Base-by-base conservation (phyloP, 225 moss, liverwort and hornwort species). In the Pleurozium schreberi region DNA sequence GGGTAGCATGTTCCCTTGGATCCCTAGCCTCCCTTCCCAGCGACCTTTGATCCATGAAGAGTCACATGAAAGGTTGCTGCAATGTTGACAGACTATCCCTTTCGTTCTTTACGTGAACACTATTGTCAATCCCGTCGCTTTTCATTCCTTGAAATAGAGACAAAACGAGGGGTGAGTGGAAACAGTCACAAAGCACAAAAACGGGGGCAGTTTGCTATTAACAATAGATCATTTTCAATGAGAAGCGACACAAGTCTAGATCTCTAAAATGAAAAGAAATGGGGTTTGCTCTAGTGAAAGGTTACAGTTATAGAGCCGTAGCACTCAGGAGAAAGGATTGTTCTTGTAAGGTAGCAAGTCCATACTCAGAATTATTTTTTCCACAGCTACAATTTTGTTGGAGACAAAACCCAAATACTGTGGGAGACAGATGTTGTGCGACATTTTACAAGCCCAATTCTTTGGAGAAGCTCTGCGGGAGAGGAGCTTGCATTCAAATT, bases 61-160 rank as follows among this genome's bases (percentile, higher is more conserved):
- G 87, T 84, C 86, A 81, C 88, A 68, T 28, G 86, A 90, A 87
- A 90, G 87, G 92, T 90, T 92, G 61, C n/a, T 86, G 26, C 57
- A 80, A 88, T 36, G 33, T 67, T 86, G 57, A 38, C n/a, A 70
- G 4, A 8, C 70, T 83, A 31, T 74, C 67, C 34, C 59, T 88
- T n/a, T n/a, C n/a, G n/a, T n/a, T n/a, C n/a, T n/a, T n/a, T n/a
- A n/a, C n/a, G n/a, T n/a, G n/a, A n/a, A n/a, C n/a, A n/a, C n/a
- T n/a, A n/a, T n/a, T n/a, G n/a, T n/a, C n/a, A n/a, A n/a, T n/a
- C n/a, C n/a, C n/a, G n/a, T n/a, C n/a, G n/a, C n/a, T n/a, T n/a
- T n/a, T n/a, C n/a, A n/a, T n/a, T n/a, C n/a, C n/a, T n/a, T n/a
- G n/a, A n/a, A n/a, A n/a, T n/a, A n/a, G n/a, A n/a, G n/a, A n/a